Evolutionary conservation across 306 rosid genomes (phyloP).

Genomic region (Vigna radiata): DNA sequence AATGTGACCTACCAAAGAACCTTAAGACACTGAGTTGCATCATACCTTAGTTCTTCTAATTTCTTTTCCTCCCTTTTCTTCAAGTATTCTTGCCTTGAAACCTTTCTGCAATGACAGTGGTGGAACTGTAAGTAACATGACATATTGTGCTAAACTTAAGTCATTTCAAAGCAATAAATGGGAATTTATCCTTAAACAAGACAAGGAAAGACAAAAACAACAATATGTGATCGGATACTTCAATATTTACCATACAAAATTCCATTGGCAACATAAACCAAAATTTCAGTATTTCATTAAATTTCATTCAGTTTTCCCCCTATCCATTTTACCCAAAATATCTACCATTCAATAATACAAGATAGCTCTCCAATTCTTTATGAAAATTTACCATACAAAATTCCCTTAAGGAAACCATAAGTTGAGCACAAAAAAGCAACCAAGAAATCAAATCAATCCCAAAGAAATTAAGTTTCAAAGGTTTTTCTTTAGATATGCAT

Average conservation of each 20-base stretch:
- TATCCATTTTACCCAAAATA: neutral
- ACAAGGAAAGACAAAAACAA: slow-evolving; percentile 1
- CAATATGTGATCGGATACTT: neutral
- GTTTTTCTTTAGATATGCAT: neutral
- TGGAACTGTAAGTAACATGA: slow-evolving; percentile 25
- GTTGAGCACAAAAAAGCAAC: slow-evolving; percentile 7
- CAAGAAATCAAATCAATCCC: slow-evolving; percentile 1
- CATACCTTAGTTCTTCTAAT: slow-evolving; percentile 84
- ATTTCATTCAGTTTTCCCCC: neutral
- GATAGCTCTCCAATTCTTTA: neutral
- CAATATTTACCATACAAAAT: neutral
- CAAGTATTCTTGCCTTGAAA: slow-evolving; percentile 88
- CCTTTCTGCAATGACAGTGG: slow-evolving; percentile 57
- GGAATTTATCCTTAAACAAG: neutral
- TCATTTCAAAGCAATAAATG: neutral
- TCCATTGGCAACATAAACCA: neutral
- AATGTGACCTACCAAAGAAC: slow-evolving; percentile 37
- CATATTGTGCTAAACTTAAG: slow-evolving; percentile 36
- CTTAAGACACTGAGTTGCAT: slow-evolving; percentile 20
- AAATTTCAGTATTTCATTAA: slow-evolving; percentile 9
- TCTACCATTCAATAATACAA: neutral
- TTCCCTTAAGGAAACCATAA: neutral
- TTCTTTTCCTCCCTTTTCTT: slow-evolving; percentile 96
- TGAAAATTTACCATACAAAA: neutral
- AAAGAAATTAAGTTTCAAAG: neutral